phyloP scores from a whole-genome alignment of 164 flowering plant genomes.

The Magnolia changhungtana region DNA sequence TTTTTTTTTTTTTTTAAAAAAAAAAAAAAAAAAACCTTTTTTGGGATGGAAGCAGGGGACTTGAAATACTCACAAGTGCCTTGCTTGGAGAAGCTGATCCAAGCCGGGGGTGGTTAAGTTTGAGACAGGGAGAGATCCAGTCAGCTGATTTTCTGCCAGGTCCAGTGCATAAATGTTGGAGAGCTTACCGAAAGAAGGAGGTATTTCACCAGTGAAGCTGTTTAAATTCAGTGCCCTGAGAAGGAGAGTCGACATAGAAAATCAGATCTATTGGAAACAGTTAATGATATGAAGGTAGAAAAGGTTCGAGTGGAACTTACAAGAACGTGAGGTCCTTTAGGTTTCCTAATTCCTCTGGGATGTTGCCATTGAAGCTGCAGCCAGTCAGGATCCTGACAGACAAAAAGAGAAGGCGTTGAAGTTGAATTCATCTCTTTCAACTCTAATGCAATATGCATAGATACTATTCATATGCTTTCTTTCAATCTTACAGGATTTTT shows the following conservation, averaged over 20 bases:
- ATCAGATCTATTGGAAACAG: background rate
- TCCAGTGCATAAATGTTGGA: slow-evolving; percentile 85
- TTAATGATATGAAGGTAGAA: background rate
- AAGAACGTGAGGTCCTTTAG: slow-evolving; percentile 66
- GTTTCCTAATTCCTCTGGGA: slow-evolving; percentile 76
- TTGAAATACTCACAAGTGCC: slow-evolving; percentile 66
- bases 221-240: slow-evolving; percentile 86
- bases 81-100: slow-evolving; percentile 65
- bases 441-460: background rate
- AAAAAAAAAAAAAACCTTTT: background rate
- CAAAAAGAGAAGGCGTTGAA: background rate
- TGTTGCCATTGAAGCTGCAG: slow-evolving; percentile 69
- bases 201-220: slow-evolving; percentile 70
- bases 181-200: slow-evolving; percentile 73
- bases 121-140: slow-evolving; percentile 74
- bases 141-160: slow-evolving; percentile 79
- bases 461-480: background rate
- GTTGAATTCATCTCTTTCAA: background rate
- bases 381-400: slow-evolving; percentile 72
- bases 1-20: too few relatives aligned
- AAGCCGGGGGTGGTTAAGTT: slow-evolving; percentile 55
- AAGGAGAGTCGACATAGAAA: background rate
- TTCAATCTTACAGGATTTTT: slow-evolving; percentile 56
- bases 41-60: background rate
- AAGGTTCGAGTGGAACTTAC: slow-evolving; percentile 37